Conservation (phyloP, 2,329 filamentous ascomycete species). For the Trichoderma harzianum region DNA sequence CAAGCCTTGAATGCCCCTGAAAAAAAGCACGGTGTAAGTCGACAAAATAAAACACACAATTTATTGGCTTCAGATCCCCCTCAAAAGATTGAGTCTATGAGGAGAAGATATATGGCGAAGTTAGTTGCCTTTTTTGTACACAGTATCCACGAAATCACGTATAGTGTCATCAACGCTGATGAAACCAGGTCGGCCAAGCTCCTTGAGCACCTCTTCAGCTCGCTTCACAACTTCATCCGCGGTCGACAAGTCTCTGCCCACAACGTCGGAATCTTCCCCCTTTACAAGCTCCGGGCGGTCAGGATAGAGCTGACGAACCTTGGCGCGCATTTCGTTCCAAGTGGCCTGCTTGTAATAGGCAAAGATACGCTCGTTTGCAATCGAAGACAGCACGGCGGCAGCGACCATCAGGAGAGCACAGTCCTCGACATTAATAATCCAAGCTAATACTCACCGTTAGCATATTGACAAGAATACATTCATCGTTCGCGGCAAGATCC, state of each 20-base stretch:
- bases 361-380: not conserved
- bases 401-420: not conserved
- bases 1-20: not conserved
- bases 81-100: not conserved
- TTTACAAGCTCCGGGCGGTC: not conserved
- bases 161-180: not conserved
- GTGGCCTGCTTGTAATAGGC: not conserved
- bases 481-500: not conserved
- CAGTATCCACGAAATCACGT: not conserved
- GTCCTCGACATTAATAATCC: not conserved
- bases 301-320: not conserved
- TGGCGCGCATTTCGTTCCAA: not conserved
- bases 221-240: not conserved
- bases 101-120: not conserved
- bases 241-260: not conserved
- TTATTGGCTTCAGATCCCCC: not conserved
- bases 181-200: not conserved
- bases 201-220: not conserved
- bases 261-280: not conserved
- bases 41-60: not conserved
- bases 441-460: not conserved
- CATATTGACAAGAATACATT: not conserved
- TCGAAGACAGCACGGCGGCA: not conserved
- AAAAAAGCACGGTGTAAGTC: not conserved
- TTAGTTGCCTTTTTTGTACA: not conserved